Evolutionary conservation across 495 filamentous ascomycete species (phyloP).

Genomic region (Aspergillus leporis): DNA sequence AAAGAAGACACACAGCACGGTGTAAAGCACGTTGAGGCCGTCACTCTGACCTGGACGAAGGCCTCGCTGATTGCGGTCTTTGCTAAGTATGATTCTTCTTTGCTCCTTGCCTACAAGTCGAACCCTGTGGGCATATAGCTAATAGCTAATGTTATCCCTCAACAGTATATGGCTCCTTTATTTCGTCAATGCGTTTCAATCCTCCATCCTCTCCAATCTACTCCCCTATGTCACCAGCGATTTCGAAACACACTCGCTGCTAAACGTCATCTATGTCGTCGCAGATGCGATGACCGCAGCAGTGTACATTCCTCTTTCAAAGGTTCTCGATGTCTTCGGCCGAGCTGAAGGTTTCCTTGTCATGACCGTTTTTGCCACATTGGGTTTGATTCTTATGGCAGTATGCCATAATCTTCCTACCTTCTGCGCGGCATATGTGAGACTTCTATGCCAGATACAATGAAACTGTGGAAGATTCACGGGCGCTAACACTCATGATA

Average conservation of each 20-base stretch:
- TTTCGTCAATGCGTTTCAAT: conserved; percentile 44
- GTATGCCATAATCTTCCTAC: conserved; percentile 46
- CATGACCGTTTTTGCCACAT: conserved; percentile 34
- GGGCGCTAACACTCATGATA: neutral
- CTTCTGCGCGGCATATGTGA: conserved; percentile 50
- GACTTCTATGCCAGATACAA: neutral
- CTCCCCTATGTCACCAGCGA: conserved; percentile 41
- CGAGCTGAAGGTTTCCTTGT: conserved; percentile 54
- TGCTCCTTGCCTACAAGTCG: neutral
- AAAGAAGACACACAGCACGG: conserved; percentile 35
- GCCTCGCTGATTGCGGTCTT: conserved; percentile 38
- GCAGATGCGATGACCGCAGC: conserved; percentile 40
- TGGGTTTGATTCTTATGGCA: conserved; percentile 52
- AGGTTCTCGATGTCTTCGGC: conserved; percentile 67
- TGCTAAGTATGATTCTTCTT: conserved; percentile 30
- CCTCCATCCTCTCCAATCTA: conserved; percentile 27
- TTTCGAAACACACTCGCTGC: conserved; percentile 58
- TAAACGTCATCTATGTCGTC: conserved; percentile 57
- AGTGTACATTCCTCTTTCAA: conserved; percentile 57
- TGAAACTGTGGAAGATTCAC: too few species aligned
- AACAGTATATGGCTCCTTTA: conserved; percentile 47
- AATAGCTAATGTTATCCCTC: neutral
- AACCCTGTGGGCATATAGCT: neutral
- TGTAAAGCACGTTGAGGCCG: conserved; percentile 46
- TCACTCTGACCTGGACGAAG: conserved; percentile 41